Conservation (phyloP, 2,329 filamentous ascomycete genomes). For the Colletotrichum brevisporum region DNA sequence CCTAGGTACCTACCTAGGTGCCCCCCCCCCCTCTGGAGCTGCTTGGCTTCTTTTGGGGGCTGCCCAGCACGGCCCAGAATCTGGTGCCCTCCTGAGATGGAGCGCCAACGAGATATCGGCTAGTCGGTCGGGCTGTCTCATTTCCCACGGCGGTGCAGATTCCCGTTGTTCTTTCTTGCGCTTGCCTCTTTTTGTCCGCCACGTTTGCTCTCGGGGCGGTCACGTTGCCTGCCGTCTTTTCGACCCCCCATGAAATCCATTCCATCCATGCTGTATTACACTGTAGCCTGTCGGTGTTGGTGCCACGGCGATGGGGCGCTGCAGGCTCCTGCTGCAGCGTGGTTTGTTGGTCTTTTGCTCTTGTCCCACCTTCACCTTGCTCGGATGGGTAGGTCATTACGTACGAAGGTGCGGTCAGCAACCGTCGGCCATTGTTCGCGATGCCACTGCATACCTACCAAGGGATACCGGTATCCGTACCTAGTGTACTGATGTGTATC, state of each 20-base stretch:
- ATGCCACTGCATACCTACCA: slow-evolving; percentile 1
- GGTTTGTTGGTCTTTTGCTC: too few relatives aligned
- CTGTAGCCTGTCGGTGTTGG: too few relatives aligned
- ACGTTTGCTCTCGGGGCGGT: slow-evolving; percentile 22
- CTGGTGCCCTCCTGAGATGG: slow-evolving; percentile 20
- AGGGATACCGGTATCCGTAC: background rate
- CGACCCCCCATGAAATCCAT: too few relatives aligned
- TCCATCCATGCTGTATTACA: too few relatives aligned
- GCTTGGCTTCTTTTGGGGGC: background rate
- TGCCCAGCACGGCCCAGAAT: slow-evolving; percentile 21
- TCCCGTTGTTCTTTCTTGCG: slow-evolving; percentile 22
- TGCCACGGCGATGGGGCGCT: too few relatives aligned
- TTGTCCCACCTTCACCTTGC: too few relatives aligned
- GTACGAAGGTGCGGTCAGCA: background rate
- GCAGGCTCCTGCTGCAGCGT: too few relatives aligned
- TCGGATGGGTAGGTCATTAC: too few relatives aligned
- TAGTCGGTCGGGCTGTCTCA: slow-evolving; percentile 25
- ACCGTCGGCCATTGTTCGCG: background rate
- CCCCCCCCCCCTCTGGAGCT: background rate
- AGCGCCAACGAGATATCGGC: slow-evolving; percentile 24
- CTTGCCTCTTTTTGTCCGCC: slow-evolving; percentile 30
- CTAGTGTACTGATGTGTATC: too few relatives aligned
- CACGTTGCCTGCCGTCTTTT: slow-evolving; percentile 15
- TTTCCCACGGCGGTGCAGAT: slow-evolving; percentile 29
- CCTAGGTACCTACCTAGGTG: background rate